Evolutionary conservation across 2,329 filamentous ascomycete genomes (phyloP).

Genomic region (Neofusicoccum cordaticola): DNA sequence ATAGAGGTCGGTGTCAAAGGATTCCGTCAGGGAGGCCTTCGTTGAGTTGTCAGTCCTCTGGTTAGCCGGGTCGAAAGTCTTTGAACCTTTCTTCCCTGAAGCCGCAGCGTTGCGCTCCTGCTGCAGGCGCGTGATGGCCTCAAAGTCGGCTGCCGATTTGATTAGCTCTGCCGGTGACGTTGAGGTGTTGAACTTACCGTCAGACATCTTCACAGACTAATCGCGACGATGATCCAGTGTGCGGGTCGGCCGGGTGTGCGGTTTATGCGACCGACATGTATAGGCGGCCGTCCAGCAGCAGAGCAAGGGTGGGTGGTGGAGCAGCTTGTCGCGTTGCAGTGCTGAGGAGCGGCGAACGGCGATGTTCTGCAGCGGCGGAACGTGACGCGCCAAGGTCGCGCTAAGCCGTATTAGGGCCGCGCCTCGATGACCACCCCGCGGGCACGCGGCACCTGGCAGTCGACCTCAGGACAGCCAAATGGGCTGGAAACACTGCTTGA

Average conservation of each 20-base stretch:
- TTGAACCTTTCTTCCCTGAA: slow-evolving; percentile 75
- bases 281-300: background rate
- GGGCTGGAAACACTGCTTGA: too few relatives aligned
- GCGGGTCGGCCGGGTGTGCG: slow-evolving; percentile 1
- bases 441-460: too few relatives aligned
- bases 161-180: slow-evolving; percentile 11
- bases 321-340: background rate
- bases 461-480: too few relatives aligned
- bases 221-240: slow-evolving; percentile 10
- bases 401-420: background rate
- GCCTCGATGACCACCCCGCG: background rate
- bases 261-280: slow-evolving; percentile 16
- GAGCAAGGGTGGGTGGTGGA: background rate
- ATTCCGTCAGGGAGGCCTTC: slow-evolving; percentile 88
- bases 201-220: slow-evolving; percentile 29
- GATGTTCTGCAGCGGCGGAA: slow-evolving; percentile 8
- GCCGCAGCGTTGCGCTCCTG: slow-evolving; percentile 84
- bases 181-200: slow-evolving; percentile 24
- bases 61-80: slow-evolving; percentile 71
- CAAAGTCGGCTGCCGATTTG: slow-evolving; percentile 66
- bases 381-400: slow-evolving; percentile 13
- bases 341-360: slow-evolving; percentile 4
- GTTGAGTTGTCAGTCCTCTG: slow-evolving; percentile 81
- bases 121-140: slow-evolving; percentile 82
- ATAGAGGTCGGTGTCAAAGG: slow-evolving; percentile 85